Evolutionary conservation across 2,329 filamentous ascomycete species (phyloP), one percentile per base, ranked within the genome.

Genomic region (Colletotrichum sp.): DNA sequence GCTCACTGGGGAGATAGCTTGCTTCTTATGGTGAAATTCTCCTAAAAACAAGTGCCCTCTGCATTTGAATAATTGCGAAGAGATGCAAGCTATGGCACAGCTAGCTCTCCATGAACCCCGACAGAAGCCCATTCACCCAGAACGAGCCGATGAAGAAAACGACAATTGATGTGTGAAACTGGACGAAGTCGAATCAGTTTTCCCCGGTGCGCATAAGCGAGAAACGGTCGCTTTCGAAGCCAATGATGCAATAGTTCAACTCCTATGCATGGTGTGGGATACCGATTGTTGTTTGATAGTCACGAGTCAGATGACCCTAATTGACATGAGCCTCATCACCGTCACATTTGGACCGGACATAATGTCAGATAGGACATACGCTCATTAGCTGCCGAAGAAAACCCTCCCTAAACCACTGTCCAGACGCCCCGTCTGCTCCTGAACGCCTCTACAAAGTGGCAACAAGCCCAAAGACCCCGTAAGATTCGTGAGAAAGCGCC

Each of bases 11-110:
- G 36, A 0, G 0, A 39, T 9, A 39, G 36, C 36, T 11, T 19
- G 0, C 19, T n/a, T 44, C 39, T 0, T 0, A 0, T 39, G 36
- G 0, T 39, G 36, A 4, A 5, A 8, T 0, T 39, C 15, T 16
- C 36, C 36, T 3, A 3, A 19, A 4, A 39, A 16, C 15, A 39
- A 8, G 0, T 39, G 0, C 4, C 8, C 3, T 39, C 15, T 39
- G 0, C 0, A 16, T 16, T 4, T 36, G 34, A 13, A 0, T 16
- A 16, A 4, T 36, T 8, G 6, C 15, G 6, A 36, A 22, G 44
- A 48, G 11, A 48, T 3, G 44, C 44, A 48, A 13, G 6, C n/a
- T 22, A 3, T 11, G n/a, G 6, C 44, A 5, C 0, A 48, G 6
- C n/a, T 48, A 6, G 11, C 44, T 22, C 34, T 36, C 0, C 34